Conservation (phyloP, 2,329 filamentous ascomycete genomes). For the Colletotrichum nymphaeae region DNA sequence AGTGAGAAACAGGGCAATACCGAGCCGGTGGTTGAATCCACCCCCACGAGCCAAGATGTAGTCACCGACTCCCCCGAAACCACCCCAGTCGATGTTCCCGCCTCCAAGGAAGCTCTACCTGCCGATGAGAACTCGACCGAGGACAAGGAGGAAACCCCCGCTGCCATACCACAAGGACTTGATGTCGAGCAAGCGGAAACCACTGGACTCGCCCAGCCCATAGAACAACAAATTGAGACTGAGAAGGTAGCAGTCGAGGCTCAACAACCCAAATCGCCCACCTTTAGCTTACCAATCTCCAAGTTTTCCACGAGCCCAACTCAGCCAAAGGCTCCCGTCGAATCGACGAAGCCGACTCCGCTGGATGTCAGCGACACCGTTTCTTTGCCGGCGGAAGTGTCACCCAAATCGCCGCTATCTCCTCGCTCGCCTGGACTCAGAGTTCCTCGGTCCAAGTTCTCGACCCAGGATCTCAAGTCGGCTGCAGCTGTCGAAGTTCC, state of each 20-base stretch:
- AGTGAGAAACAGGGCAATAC: constrained; percentile 38
- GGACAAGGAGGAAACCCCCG: neutral
- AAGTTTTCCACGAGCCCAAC: constrained; percentile 33
- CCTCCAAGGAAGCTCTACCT: neutral
- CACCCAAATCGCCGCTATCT: constrained; percentile 34
- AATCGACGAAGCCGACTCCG: constrained; percentile 4
- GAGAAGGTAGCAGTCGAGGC: constrained; percentile 18
- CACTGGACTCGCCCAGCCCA: neutral
- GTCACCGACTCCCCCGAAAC: neutral
- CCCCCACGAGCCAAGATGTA: neutral
- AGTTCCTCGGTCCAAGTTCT: constrained; percentile 57
- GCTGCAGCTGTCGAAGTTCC: constrained; percentile 37
- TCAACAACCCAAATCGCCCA: constrained; percentile 9
- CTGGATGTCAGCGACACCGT: neutral
- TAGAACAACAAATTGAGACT: constrained; percentile 16
- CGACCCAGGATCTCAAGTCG: constrained; percentile 50
- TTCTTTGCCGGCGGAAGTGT: constrained; percentile 31
- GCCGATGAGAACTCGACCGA: constrained; percentile 35
- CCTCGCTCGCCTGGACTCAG: constrained; percentile 35
- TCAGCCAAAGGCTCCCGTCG: constrained; percentile 17
- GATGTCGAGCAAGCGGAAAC: neutral
- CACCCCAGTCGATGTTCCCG: neutral
- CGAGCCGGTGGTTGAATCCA: neutral
- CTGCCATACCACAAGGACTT: neutral
- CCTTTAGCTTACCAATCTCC: constrained; percentile 28